Conservation (phyloP, 208 protist species). For the Leishmania aethiopica region DNA sequence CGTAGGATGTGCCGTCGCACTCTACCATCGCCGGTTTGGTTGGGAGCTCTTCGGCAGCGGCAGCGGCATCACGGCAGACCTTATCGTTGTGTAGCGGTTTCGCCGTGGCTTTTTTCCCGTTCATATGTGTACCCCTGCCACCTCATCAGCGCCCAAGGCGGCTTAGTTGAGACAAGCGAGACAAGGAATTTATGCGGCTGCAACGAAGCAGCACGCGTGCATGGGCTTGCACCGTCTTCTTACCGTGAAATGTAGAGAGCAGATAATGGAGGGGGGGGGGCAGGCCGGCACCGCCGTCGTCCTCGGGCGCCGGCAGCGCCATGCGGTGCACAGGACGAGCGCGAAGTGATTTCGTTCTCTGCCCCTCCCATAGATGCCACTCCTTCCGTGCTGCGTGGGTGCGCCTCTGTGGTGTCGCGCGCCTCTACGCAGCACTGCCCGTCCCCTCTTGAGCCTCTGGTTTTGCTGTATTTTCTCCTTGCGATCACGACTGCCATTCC, state of each 20-base stretch:
- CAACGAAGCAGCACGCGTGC: neutral
- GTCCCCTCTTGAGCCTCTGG: neutral
- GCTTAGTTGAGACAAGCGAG: too few relatives aligned
- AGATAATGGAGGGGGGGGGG: neutral
- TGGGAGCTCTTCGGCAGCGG: conserved; percentile 28
- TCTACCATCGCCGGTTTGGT: conserved; percentile 29
- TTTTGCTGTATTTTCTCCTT: too few relatives aligned
- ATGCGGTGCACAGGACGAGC: neutral
- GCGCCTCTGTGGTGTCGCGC: neutral
- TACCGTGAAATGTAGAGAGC: neutral
- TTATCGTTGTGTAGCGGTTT: conserved; percentile 22
- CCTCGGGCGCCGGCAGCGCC: neutral
- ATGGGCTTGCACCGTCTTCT: neutral
- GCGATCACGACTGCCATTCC: neutral
- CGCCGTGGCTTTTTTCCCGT: neutral
- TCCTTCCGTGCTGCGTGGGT: neutral
- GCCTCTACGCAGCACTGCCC: neutral
- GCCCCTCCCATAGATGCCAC: neutral
- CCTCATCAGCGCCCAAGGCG: neutral
- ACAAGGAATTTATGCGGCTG: neutral
- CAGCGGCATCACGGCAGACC: conserved; percentile 25
- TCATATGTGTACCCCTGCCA: neutral
- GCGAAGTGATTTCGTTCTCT: neutral
- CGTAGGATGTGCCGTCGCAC: conserved; percentile 3
- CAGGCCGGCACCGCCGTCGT: too few relatives aligned